Percentiles rank a stretch among this genome's conserved stretches.
These are phyloP conservation scores for Talaromyces sp. DNA, from an alignment of 2,329 filamentous ascomycete genomes.

Conservation along the genomic window DNA sequence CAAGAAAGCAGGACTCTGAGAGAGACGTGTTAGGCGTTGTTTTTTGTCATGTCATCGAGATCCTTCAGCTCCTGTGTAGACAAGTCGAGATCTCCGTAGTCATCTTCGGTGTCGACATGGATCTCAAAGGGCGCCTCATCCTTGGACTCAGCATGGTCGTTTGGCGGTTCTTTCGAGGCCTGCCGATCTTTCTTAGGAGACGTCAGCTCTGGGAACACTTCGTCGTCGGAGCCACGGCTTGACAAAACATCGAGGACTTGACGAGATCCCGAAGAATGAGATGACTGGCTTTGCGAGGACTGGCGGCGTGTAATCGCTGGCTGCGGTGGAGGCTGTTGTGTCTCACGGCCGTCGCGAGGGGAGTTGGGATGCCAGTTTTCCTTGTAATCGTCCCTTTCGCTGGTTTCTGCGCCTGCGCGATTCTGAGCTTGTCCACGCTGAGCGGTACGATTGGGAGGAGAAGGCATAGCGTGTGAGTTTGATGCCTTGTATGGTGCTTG, in stretches of 20 bases:
- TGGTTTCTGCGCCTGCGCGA: background rate
- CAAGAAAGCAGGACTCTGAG: background rate
- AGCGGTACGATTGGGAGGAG: background rate
- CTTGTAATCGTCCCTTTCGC: slow-evolving; percentile 3
- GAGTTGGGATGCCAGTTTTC: slow-evolving; percentile 8
- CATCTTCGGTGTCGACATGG: slow-evolving; percentile 6
- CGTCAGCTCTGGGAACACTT: background rate
- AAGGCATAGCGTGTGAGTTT: background rate
- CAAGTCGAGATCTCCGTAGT: slow-evolving; percentile 10
- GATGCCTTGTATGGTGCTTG: background rate
- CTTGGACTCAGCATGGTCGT: background rate
- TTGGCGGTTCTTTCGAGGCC: too few relatives aligned
- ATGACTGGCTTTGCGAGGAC: background rate
- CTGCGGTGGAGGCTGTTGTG: background rate
- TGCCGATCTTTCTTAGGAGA: background rate
- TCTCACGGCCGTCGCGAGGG: background rate
- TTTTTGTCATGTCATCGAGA: slow-evolving; percentile 6
- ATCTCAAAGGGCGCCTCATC: background rate
- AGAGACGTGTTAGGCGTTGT: background rate
- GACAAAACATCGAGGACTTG: background rate
- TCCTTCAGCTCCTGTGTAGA: slow-evolving; percentile 8
- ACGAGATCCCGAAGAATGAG: background rate
- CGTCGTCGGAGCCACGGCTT: background rate
- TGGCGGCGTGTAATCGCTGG: background rate
- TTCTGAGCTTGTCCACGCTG: background rate